Conservation (phyloP, 305 asterid genomes). For the Fraxinus sp. region DNA sequence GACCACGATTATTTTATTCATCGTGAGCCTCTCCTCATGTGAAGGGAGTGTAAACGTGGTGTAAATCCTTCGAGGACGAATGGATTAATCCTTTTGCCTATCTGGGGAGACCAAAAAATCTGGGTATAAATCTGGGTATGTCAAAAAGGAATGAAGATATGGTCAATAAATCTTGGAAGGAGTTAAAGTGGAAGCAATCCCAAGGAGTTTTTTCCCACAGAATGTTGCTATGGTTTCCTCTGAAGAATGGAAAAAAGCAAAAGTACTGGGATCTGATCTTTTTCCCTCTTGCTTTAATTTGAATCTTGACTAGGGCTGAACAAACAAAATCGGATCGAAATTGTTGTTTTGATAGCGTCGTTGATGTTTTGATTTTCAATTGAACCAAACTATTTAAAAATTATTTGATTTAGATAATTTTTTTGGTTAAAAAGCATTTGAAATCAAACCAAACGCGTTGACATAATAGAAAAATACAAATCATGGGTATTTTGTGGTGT, state of each 20-base stretch:
- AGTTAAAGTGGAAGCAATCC: conserved; percentile 25
- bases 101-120: not conserved
- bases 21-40: too few species aligned
- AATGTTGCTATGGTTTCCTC: not conserved
- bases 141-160: not conserved
- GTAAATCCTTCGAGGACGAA: too few species aligned
- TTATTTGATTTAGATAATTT: not conserved
- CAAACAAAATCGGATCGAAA: not conserved
- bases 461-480: not conserved
- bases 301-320: not conserved
- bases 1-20: too few species aligned
- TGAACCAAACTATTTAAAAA: not conserved
- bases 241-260: not conserved
- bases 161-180: conserved; percentile 14
- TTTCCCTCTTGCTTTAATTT: not conserved
- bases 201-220: conserved; percentile 11
- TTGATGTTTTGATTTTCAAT: not conserved
- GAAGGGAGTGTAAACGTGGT: too few species aligned
- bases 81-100: not conserved
- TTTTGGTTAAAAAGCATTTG: not conserved
- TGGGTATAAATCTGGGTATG: not conserved
- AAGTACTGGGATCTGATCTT: not conserved
- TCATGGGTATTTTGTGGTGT: not conserved
- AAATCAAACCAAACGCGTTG: not conserved
- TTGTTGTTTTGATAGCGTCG: not conserved